Base-by-base conservation (phyloP, 345 rosid species). In the Salix koriyanagi region DNA sequence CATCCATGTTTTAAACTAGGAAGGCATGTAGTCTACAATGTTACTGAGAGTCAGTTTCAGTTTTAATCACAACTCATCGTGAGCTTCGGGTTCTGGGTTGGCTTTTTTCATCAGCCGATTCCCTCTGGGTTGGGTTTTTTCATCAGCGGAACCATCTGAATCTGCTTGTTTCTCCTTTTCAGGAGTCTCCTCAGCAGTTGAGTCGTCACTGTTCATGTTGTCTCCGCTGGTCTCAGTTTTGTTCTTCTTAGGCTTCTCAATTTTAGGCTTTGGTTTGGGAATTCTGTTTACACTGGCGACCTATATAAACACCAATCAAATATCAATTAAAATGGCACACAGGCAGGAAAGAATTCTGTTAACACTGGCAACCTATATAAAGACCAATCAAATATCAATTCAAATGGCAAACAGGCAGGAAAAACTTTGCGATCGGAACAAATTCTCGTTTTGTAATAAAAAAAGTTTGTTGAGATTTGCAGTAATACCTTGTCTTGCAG, bases 211-310 rank as follows among this genome's bases (percentile, higher is more conserved):
- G 58, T 78, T 79, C 26, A 52, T 48, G 14, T 75, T 79, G 71
- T 88, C 86, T 19, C 74, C 79, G 69, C 69, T 70, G 62, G 75
- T 72, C 77, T 84, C 85, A 30, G 88, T 87, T 82, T 92, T 96
- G 32, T 79, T 89, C 84, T 88, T 89, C n/a, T 82, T 69, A 0
- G 88, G 82, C 87, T 95, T 90, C 88, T 91, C 98, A 62, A 84
- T 79, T 83, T 91, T 93, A 18, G 97, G 97, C 85, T 91, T 96
- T 52, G 98, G 99, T 88, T 92, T 93, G 13, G 99, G 95, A 44
- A 96, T 96, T 82, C 74, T 90, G 74, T 86, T 85, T 18, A 90
- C 83, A 36, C 86, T 86, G 2, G 87, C 76, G 14, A 90, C 94
- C 99, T 96, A 65, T n/a, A 72, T 46, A 65, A 71, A 21, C 41